Percentiles rank a stretch among this genome's conserved stretches.
Conservation (phyloP, 1,284 basidiomycete species). For the Pseudozyma thailandica region DNA sequence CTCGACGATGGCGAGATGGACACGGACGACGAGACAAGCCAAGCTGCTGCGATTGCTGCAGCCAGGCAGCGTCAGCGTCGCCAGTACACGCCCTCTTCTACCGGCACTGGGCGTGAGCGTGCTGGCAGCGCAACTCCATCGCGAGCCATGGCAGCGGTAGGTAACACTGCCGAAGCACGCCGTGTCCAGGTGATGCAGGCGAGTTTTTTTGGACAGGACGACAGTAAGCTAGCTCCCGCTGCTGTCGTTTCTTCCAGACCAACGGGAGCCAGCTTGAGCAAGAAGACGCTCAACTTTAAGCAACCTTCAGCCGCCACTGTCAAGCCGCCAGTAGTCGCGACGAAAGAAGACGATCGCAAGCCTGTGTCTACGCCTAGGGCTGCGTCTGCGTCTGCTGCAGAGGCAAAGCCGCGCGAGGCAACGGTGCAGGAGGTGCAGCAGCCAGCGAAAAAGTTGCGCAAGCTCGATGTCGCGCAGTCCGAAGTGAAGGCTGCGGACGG, state of each 20-base stretch:
- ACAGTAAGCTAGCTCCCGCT: conserved; percentile 54
- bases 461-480: conserved; percentile 69
- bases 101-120: conserved; percentile 29
- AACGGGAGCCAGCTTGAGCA: conserved; percentile 45
- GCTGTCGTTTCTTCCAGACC: conserved; percentile 48
- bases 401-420: conserved; percentile 11
- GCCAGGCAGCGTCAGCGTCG: conserved; percentile 39
- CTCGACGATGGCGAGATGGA: conserved; percentile 47
- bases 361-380: neutral
- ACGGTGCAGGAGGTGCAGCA: conserved; percentile 21
- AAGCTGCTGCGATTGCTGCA: conserved; percentile 32
- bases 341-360: conserved; percentile 11
- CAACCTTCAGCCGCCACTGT: conserved; percentile 7
- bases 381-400: neutral
- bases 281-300: conserved; percentile 28
- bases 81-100: conserved; percentile 40
- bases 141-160: conserved; percentile 41
- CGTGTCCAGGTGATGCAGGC: conserved; percentile 68
- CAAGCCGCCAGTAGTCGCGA: neutral
- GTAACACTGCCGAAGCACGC: conserved; percentile 51
- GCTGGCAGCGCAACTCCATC: conserved; percentile 43
- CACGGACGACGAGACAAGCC: conserved; percentile 41
- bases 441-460: conserved; percentile 55
- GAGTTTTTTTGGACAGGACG: conserved; percentile 67
- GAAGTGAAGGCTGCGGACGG: conserved; percentile 76